Evolutionary conservation across 192 early-diverging fungal species (phyloP).

Genomic region (Mycoemilia scoparia): DNA sequence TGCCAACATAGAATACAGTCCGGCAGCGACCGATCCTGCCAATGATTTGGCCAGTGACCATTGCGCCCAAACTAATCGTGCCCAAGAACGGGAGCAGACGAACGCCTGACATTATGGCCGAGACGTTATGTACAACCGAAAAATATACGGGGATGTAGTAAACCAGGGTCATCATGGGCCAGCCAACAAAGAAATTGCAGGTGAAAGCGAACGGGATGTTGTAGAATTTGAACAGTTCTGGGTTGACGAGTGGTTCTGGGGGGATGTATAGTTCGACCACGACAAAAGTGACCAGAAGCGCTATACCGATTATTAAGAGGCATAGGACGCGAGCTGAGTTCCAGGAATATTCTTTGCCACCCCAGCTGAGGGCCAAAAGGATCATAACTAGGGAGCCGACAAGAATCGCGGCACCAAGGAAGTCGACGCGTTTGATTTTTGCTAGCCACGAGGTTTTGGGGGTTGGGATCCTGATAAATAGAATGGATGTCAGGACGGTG

Average conservation of each 20-base stretch:
- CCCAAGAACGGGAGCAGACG: conserved; percentile 59
- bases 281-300: conserved; percentile 32
- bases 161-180: conserved; percentile 30
- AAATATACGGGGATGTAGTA: conserved; percentile 47
- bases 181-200: conserved; percentile 10
- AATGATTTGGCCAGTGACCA: conserved; percentile 41
- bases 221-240: conserved; percentile 33
- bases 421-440: conserved; percentile 46
- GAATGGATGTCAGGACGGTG: conserved; percentile 14
- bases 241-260: conserved; percentile 42
- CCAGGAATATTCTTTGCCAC: conserved; percentile 58
- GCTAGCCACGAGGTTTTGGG: conserved; percentile 11
- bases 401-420: conserved; percentile 34
- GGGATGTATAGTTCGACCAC: conserved; percentile 32
- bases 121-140: conserved; percentile 43
- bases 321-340: conserved; percentile 35
- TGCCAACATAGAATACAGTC: conserved; percentile 41
- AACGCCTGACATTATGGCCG: conserved; percentile 51
- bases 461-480: conserved; percentile 17
- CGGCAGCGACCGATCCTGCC: conserved; percentile 39
- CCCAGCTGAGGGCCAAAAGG: conserved; percentile 51
- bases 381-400: conserved; percentile 37
- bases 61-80: conserved; percentile 38
- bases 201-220: conserved; percentile 10
- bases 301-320: conserved; percentile 27